A percentile compares a stretch with the other conserved stretches of the same genome.
Conservation (phyloP, 1,284 basidiomycete species). For the Mycosarcoma mackinlayi region DNA sequence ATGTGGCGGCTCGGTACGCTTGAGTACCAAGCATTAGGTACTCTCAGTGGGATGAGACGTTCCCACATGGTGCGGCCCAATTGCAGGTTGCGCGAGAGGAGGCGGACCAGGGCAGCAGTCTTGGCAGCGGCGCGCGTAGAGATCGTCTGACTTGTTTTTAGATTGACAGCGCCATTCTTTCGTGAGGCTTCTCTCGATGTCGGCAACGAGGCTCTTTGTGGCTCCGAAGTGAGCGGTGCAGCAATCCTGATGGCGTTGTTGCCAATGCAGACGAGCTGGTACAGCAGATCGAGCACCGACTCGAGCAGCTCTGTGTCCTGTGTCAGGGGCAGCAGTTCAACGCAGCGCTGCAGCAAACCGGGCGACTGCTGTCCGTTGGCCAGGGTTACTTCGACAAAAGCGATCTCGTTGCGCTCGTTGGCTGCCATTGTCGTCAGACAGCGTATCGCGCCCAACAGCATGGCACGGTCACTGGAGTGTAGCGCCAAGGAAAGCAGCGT, state of each 20-base stretch:
- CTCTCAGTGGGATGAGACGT: conserved; percentile 37
- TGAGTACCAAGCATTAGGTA: conserved; percentile 35
- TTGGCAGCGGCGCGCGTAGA: conserved; percentile 19
- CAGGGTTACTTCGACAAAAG: conserved; percentile 49
- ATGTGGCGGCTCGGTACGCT: conserved; percentile 22
- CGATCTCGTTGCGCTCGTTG: conserved; percentile 53
- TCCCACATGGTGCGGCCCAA: conserved; percentile 59
- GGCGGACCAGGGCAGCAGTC: conserved; percentile 38
- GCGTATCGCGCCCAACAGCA: conserved; percentile 57
- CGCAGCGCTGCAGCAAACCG: conserved; percentile 52
- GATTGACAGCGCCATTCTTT: background rate
- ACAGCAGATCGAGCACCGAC: conserved; percentile 59
- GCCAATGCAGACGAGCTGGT: conserved; percentile 58
- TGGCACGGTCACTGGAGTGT: conserved; percentile 57
- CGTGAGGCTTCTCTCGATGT: background rate
- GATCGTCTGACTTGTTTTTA: background rate
- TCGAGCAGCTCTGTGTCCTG: conserved; percentile 62
- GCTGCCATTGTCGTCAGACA: conserved; percentile 55
- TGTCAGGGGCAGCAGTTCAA: conserved; percentile 59
- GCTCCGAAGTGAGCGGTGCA: conserved; percentile 5
- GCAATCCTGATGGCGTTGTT: conserved; percentile 58
- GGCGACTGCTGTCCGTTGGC: conserved; percentile 40
- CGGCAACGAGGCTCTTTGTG: conserved; percentile 1
- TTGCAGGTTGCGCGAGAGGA: conserved; percentile 53
- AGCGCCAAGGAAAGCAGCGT: conserved; percentile 49